Percentiles rank a stretch among this genome's conserved stretches.
Conservation (phyloP, 495 filamentous ascomycete species). For the Physcia stellaris region DNA sequence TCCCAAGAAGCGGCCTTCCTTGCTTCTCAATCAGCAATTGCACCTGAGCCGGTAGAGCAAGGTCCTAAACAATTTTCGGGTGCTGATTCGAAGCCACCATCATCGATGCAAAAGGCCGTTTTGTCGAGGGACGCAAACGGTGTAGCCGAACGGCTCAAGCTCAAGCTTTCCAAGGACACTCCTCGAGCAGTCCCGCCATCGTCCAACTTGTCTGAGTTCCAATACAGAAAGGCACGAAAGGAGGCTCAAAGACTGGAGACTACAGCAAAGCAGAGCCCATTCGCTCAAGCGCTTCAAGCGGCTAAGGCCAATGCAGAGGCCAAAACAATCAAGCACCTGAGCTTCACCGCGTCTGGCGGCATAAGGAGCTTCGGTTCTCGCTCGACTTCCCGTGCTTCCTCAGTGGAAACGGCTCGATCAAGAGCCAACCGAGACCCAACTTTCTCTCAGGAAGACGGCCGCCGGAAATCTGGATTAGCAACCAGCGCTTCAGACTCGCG, state of each 20-base stretch:
- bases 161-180: constrained; percentile 16
- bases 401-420: not conserved
- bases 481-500: too few species aligned
- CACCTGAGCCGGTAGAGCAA: too few species aligned
- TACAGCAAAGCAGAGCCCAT: constrained; percentile 5
- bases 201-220: constrained; percentile 31
- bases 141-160: not conserved
- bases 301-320: not conserved
- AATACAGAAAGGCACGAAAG: constrained; percentile 26
- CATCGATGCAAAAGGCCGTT: too few species aligned
- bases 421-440: not conserved
- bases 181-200: constrained; percentile 26
- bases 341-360: constrained; percentile 3
- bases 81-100: too few species aligned
- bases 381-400: not conserved
- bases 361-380: not conserved
- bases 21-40: too few species aligned
- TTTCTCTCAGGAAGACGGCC: not conserved
- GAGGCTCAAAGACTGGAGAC: not conserved
- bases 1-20: constrained; percentile 2
- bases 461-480: not conserved
- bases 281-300: constrained; percentile 9
- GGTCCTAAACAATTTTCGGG: too few species aligned
- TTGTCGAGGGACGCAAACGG: too few species aligned
- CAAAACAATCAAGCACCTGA: not conserved